Percentiles rank a stretch among this genome's conserved stretches.
phyloP scores from a whole-genome alignment of 345 rosid genomes.

The Lumnitzera racemosa region DNA sequence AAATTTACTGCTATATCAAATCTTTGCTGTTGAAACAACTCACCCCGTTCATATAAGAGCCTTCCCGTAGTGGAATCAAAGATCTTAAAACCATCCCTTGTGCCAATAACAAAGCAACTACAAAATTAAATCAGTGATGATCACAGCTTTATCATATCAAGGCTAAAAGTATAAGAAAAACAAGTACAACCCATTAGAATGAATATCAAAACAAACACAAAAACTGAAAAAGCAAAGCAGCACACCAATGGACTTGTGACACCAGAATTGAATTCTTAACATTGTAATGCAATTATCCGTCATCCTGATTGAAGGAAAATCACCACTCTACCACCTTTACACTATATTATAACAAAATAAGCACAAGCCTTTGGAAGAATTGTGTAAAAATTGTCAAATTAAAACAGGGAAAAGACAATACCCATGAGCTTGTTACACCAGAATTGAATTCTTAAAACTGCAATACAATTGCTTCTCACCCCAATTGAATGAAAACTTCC shows the following conservation, averaged over 20 bases:
- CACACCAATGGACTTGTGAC: background rate
- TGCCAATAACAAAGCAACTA: constrained; percentile 72
- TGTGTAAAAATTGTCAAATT: no score
- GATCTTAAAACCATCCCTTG: constrained; percentile 64
- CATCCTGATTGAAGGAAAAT: background rate
- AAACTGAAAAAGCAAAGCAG: background rate
- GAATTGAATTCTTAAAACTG: no score
- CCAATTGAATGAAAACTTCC: no score
- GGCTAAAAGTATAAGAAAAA: background rate
- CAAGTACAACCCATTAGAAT: background rate
- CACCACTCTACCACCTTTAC: no score
- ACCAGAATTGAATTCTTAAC: background rate
- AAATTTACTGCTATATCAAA: no score
- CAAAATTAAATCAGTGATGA: constrained; percentile 3
- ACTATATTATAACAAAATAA: no score
- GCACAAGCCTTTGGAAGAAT: no score
- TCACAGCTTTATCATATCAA: background rate
- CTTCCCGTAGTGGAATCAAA: constrained; percentile 74
- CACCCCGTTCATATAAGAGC: constrained; percentile 78
- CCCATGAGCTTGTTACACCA: no score
- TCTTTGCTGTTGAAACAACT: constrained; percentile 8
- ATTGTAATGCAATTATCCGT: background rate
- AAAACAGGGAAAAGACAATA: no score
- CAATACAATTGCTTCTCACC: no score
- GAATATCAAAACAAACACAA: background rate